phyloP scores from a whole-genome alignment of 345 rosid species.

The Rhizophora apiculata region DNA sequence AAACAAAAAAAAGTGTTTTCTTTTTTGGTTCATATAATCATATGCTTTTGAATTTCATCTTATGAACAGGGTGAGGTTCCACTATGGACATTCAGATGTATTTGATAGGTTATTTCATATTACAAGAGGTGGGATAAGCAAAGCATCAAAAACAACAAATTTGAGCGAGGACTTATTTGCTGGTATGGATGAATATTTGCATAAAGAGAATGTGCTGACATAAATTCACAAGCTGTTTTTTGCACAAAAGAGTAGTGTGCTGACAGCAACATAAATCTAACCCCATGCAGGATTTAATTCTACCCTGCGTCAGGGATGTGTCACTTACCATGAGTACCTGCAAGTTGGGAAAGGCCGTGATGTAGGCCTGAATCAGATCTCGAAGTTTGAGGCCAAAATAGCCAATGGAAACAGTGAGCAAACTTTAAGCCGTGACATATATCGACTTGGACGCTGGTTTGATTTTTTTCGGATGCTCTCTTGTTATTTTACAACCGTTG shows the following conservation, averaged over 20 bases:
- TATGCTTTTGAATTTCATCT: constrained; percentile 8
- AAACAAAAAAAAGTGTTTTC: background rate
- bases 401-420: constrained; percentile 98
- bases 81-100: constrained; percentile 97
- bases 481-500: constrained; percentile 92
- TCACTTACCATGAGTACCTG: constrained; percentile 82
- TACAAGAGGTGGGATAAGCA: constrained; percentile 98
- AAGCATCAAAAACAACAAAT: constrained; percentile 90
- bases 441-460: constrained; percentile 78
- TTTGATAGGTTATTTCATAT: constrained; percentile 90
- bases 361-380: constrained; percentile 93
- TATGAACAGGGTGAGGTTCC: constrained; percentile 78
- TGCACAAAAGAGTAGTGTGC: constrained; percentile 9
- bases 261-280: constrained; percentile 18
- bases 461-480: constrained; percentile 97
- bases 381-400: constrained; percentile 95
- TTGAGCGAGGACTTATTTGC: constrained; percentile 94
- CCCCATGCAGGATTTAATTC: constrained; percentile 67
- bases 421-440: constrained; percentile 84
- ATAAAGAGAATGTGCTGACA: background rate
- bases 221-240: constrained; percentile 13
- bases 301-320: constrained; percentile 70
- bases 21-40: background rate
- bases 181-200: constrained; percentile 39
- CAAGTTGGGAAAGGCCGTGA: constrained; percentile 99